Conservation (phyloP, 1,284 basidiomycete genomes). For the Trichosporon ovoides region DNA sequence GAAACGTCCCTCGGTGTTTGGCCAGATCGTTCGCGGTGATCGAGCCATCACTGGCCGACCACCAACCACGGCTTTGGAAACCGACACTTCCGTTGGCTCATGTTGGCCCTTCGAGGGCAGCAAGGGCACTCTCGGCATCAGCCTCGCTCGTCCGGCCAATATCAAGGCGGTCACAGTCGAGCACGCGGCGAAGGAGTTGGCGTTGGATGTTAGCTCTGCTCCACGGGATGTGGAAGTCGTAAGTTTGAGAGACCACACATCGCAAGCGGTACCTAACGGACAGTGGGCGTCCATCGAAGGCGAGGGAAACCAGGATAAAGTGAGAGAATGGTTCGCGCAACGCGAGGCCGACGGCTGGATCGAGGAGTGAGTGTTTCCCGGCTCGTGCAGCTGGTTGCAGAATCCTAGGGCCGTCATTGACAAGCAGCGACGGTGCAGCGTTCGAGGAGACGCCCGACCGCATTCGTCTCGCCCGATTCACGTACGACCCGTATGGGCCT, state of each 20-base stretch:
- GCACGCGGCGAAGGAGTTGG: conserved; percentile 72
- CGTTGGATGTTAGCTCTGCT: conserved; percentile 70
- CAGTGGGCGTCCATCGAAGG: conserved; percentile 80
- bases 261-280: neutral
- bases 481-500: conserved; percentile 66
- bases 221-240: conserved; percentile 70
- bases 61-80: conserved; percentile 77
- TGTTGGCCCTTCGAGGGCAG: conserved; percentile 88
- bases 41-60: conserved; percentile 63
- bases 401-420: conserved; percentile 40
- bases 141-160: conserved; percentile 60
- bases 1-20: conserved; percentile 37
- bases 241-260: conserved; percentile 16
- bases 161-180: conserved; percentile 80
- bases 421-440: neutral
- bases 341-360: neutral
- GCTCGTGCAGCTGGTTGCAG: neutral
- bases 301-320: conserved; percentile 60
- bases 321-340: conserved; percentile 44
- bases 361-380: neutral
- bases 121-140: conserved; percentile 73
- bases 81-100: conserved; percentile 56
- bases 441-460: conserved; percentile 9
- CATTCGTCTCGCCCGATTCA: conserved; percentile 68
- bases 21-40: conserved; percentile 11